Conservation (phyloP, 305 asterid species). For the Plantago coronopus region DNA sequence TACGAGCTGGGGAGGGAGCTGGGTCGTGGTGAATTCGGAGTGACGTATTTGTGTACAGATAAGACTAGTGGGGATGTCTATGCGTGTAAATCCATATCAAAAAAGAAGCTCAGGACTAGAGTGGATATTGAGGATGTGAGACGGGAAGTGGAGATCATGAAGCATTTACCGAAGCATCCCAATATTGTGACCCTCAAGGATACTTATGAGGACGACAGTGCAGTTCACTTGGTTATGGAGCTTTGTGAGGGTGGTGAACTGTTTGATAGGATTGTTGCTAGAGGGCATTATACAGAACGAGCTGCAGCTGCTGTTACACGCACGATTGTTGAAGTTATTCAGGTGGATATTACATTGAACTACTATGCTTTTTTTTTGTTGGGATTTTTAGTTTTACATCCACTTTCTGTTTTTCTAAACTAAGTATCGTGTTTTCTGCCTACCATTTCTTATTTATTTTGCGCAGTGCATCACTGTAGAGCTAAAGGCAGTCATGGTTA, state of each 20-base stretch:
- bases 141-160: conserved; percentile 57
- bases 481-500: not conserved
- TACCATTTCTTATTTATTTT: conserved; percentile 1
- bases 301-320: conserved; percentile 56
- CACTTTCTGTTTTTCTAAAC: conserved; percentile 1
- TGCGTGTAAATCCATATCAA: conserved; percentile 54
- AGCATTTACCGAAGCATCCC: conserved; percentile 45
- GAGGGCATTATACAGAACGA: conserved; percentile 61
- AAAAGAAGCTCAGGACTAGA: conserved; percentile 50
- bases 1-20: conserved; percentile 52
- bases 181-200: conserved; percentile 56
- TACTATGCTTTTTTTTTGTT: conserved; percentile 5
- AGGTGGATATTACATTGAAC: conserved; percentile 31
- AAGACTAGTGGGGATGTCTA: conserved; percentile 35
- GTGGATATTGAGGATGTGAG: conserved; percentile 56
- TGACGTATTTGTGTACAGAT: conserved; percentile 48
- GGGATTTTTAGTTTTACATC: conserved; percentile 3
- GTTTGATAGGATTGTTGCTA: conserved; percentile 54
- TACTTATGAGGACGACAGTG: conserved; percentile 47
- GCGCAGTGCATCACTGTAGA: conserved; percentile 1
- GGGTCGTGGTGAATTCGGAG: conserved; percentile 53
- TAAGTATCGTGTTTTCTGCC: not conserved
- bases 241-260: conserved; percentile 59
- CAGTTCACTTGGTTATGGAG: conserved; percentile 60
- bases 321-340: conserved; percentile 55